Base-by-base conservation (phyloP, 805 yeast species). In the Debaryomyces tyrocola region DNA sequence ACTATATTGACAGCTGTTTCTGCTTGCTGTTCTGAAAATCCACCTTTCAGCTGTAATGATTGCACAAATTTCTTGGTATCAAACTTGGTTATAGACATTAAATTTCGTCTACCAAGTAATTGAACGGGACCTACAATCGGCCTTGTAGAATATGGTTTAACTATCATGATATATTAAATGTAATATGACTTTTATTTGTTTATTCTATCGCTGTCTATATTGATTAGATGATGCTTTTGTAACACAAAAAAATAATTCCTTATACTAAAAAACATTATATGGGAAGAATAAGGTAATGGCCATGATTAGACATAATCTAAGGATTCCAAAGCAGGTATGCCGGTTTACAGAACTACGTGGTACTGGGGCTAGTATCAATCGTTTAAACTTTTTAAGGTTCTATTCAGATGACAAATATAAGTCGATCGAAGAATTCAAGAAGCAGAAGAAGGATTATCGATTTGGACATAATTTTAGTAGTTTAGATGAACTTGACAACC, bases 1-100 rank as follows among this genome's bases (percentile, higher is more conserved):
- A 94, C 83, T 4, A 90, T 82, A 35, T 73, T 75, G 5, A 92
- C 87, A 0, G 95, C 87, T 0, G 88, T 81, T 53, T 84, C 88
- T 0, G 96, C 83, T 64, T 94, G 98, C 47, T 82, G 73, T 38
- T 78, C 77, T 5, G 80, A 76, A 64, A 92, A 88, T 3, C 71
- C 75, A 7, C 96, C 95, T 42, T 84, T 81, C 27, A 75, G 73
- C 52, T 84, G 79, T 18, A 90, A 75, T 41, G 83, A 75, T 54
- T 80, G 79, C 8, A 85, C 86, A 57, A 87, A 86, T 59, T 77
- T 76, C 56, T 85, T 84, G 33, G 97, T 89, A 62, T 90, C 91
- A 54, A 89, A 85, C 56, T 83, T 69, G 46, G 78, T 72, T 43
- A 69, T 64, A 6, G 67, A 55, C 6, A 66, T 50, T 27, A 66